Evolutionary conservation across 2,329 filamentous ascomycete species (phyloP).

Genomic region (Hypoxylon sp.): DNA sequence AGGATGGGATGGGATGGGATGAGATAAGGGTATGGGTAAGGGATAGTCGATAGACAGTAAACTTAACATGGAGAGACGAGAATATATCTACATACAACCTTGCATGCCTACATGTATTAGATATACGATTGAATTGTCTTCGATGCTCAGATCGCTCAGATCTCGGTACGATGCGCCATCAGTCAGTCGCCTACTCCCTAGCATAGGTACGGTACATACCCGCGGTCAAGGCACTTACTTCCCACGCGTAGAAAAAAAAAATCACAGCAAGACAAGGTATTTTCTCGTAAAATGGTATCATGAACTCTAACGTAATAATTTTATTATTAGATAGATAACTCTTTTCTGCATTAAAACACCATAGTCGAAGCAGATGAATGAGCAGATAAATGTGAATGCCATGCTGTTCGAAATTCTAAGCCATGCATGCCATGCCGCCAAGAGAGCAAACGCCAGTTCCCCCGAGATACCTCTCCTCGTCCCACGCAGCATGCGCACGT

Average conservation of each 20-base stretch:
- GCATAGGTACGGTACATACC: no score
- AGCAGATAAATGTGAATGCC: background rate
- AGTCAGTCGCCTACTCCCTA: background rate
- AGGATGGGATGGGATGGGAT: background rate
- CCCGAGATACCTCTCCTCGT: background rate
- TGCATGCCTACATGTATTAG: no score
- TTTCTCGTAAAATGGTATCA: background rate
- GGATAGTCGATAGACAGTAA: background rate
- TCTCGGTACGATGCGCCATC: background rate
- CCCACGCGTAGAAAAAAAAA: no score
- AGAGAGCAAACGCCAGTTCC: background rate
- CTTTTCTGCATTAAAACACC: background rate
- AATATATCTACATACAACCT: background rate
- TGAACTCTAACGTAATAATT: background rate
- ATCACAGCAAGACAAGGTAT: background rate
- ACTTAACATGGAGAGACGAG: background rate
- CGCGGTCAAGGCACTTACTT: background rate
- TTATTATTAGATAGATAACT: background rate
- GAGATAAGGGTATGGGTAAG: background rate
- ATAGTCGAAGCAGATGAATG: background rate
- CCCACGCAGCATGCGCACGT: background rate
- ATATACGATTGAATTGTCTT: background rate
- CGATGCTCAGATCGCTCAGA: background rate
- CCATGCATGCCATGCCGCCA: background rate
- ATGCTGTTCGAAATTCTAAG: slow-evolving; percentile 3